Conservation (phyloP, 2,329 filamentous ascomycete species). For the Fusarium nodosum region DNA sequence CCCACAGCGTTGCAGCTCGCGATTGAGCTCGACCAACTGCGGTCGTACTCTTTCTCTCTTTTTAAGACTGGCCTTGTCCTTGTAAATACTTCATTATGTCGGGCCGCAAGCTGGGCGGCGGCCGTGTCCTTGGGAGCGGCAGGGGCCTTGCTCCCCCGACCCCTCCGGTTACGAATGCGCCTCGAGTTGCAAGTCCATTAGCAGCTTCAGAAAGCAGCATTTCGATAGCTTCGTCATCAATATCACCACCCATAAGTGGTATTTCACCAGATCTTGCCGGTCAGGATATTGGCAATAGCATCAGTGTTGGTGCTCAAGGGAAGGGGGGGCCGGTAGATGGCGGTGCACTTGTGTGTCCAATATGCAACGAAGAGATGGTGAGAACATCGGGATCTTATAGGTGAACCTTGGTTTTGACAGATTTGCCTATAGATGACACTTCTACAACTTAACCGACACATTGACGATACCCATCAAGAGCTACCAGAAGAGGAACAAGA, state of each 20-base stretch:
- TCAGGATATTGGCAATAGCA: slow-evolving; percentile 85
- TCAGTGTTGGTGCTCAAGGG: slow-evolving; percentile 73
- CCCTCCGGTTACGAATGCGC: slow-evolving; percentile 56
- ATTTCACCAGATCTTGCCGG: slow-evolving; percentile 74
- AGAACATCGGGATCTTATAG: slow-evolving; percentile 29
- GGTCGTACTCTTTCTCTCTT: slow-evolving; percentile 50
- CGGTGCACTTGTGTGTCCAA: slow-evolving; percentile 88
- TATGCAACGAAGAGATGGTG: slow-evolving; percentile 98
- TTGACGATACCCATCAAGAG: slow-evolving; percentile 92
- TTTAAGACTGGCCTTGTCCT: neutral
- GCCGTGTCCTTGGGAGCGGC: slow-evolving; percentile 89
- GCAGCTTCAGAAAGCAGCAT: slow-evolving; percentile 77
- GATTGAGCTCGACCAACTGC: slow-evolving; percentile 53
- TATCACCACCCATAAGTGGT: slow-evolving; percentile 71
- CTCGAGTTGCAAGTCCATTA: slow-evolving; percentile 64
- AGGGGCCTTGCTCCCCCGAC: slow-evolving; percentile 80
- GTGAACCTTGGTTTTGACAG: neutral
- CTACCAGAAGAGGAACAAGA: slow-evolving; percentile 90
- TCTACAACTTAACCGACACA: slow-evolving; percentile 86
- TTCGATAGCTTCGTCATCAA: slow-evolving; percentile 78
- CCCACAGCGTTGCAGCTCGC: slow-evolving; percentile 50
- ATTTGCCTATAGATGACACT: slow-evolving; percentile 77
- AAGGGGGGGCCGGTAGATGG: slow-evolving; percentile 64
- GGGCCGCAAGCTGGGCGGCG: slow-evolving; percentile 88
- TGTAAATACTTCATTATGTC: slow-evolving; percentile 70